Conservation (phyloP, 768 basidiomycete species). For the Dioszegia crocea region DNA sequence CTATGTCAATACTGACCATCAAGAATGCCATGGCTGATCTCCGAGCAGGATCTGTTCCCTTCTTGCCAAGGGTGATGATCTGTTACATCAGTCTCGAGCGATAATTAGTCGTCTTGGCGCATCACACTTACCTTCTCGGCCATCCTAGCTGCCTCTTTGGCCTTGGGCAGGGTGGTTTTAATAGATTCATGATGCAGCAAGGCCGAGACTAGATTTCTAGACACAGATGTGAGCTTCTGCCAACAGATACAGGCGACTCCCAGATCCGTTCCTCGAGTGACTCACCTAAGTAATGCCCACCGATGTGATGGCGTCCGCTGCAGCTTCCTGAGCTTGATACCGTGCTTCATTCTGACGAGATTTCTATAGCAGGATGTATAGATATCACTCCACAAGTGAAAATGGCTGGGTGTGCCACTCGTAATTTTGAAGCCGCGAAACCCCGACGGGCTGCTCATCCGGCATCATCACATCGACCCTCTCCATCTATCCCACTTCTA, state of each 20-base stretch:
- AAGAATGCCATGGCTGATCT: conserved; percentile 73
- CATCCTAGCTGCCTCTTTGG: conserved; percentile 80
- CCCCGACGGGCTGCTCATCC: background rate
- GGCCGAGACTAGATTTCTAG: conserved; percentile 87
- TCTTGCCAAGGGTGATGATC: conserved; percentile 89
- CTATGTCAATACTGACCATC: no score
- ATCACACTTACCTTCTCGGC: conserved; percentile 72
- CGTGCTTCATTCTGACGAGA: conserved; percentile 73
- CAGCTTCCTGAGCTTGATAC: conserved; percentile 84
- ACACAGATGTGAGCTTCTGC: background rate
- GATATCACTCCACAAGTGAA: background rate
- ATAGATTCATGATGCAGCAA: conserved; percentile 93
- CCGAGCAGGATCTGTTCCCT: conserved; percentile 66
- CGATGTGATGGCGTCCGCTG: conserved; percentile 87
- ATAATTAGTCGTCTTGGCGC: background rate
- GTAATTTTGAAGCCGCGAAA: background rate
- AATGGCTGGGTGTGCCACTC: conserved; percentile 6
- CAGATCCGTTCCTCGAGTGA: no score
- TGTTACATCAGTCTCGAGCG: conserved; percentile 20
- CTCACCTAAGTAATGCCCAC: conserved; percentile 84
- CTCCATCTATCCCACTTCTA: background rate
- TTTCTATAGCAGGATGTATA: conserved; percentile 2
- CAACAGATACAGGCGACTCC: no score
- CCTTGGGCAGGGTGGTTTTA: conserved; percentile 91
- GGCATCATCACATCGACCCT: background rate